phyloP scores from a whole-genome alignment of 192 early-diverging fungal species.

The Paraglomus brasilianum region DNA sequence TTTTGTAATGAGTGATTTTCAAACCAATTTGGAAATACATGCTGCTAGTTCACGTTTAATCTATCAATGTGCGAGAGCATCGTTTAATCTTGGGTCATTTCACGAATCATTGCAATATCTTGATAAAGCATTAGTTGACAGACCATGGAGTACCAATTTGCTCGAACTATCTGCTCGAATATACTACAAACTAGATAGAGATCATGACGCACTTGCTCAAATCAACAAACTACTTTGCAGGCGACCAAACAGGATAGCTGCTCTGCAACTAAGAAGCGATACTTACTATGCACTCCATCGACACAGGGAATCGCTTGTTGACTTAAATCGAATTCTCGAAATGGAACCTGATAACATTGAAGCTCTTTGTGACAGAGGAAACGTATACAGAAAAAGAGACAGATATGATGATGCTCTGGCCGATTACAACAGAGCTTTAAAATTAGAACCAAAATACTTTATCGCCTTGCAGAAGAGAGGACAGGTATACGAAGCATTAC shows the following conservation, averaged over 20 bases:
- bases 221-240: background rate
- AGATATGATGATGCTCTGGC: conserved; percentile 1
- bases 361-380: conserved; percentile 19
- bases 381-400: background rate
- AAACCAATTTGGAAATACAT: background rate
- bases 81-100: background rate
- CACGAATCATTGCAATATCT: background rate
- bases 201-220: background rate
- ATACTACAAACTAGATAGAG: background rate
- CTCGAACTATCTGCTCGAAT: background rate
- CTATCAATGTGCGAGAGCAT: background rate
- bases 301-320: background rate
- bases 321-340: background rate
- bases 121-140: background rate
- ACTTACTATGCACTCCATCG: conserved; percentile 15
- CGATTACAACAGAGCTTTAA: background rate
- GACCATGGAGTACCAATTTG: background rate
- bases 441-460: background rate
- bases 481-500: background rate
- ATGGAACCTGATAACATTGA: conserved; percentile 14
- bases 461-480: background rate
- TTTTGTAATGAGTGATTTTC: conserved; percentile 7
- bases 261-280: background rate
- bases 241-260: background rate
- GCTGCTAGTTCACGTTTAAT: background rate